phyloP scores from a whole-genome alignment of 2,329 filamentous ascomycete species.

The Sclerotinia nivalis region DNA sequence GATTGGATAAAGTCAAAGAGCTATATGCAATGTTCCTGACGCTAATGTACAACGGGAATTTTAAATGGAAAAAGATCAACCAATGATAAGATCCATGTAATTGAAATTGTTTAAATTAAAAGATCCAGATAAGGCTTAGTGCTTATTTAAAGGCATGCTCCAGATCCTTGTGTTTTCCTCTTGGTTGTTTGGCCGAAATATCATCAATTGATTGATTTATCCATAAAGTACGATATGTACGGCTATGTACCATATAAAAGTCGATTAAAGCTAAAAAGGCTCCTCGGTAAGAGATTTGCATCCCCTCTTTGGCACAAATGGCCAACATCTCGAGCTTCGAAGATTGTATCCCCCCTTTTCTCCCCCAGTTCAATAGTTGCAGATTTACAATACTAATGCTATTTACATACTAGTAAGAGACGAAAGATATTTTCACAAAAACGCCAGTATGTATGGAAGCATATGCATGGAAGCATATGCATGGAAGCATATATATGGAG shows the following conservation, averaged over 20 bases:
- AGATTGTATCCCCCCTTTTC: conserved; percentile 1
- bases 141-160: not conserved
- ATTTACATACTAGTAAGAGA: not conserved
- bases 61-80: conserved; percentile 16
- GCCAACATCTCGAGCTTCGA: not conserved
- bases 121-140: conserved; percentile 13
- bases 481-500: not conserved
- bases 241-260: not conserved
- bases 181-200: not conserved
- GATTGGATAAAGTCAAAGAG: conserved; percentile 8
- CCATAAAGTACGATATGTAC: not conserved
- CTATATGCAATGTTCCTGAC: conserved; percentile 27
- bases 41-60: conserved; percentile 26
- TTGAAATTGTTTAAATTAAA: conserved; percentile 20
- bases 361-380: not conserved
- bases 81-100: conserved; percentile 14
- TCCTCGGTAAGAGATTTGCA: conserved; percentile 12
- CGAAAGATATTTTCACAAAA: not conserved
- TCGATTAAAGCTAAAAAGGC: not conserved
- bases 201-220: conserved; percentile 1
- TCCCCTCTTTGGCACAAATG: not conserved
- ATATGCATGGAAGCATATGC: not conserved
- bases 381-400: not conserved
- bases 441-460: not conserved
- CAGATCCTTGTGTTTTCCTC: conserved; percentile 11